These are phyloP conservation scores for Aspergillus egyptiacus DNA, from an alignment of 495 filamentous ascomycete genomes.

Conservation along the genomic window DNA sequence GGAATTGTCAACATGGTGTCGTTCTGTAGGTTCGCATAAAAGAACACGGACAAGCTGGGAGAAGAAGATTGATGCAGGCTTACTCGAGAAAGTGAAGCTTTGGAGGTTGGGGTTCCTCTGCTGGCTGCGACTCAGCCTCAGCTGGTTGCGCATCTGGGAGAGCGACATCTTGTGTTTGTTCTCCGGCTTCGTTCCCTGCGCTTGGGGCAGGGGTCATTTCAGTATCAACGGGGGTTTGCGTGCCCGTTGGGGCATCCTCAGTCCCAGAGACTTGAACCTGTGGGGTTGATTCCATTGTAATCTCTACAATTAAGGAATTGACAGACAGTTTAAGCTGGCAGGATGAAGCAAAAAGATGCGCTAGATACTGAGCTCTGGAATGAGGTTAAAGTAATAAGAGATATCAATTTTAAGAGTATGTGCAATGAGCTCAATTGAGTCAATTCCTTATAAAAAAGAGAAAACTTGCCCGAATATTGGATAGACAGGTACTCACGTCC, in stretches of 20 bases:
- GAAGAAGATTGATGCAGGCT: conserved; percentile 4
- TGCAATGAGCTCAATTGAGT: neutral
- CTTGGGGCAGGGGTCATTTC: conserved; percentile 19
- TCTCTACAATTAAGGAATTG: neutral
- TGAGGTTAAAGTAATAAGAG: too few species aligned
- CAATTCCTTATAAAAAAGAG: neutral
- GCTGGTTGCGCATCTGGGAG: conserved; percentile 21
- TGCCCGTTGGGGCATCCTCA: conserved; percentile 2
- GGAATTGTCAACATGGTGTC: conserved; percentile 6
- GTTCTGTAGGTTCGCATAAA: neutral
- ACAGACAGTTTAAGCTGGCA: too few species aligned
- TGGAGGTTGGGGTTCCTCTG: conserved; percentile 11
- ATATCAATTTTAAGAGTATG: neutral
- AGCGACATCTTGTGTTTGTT: conserved; percentile 16
- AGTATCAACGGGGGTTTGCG: conserved; percentile 18
- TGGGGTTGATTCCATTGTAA: conserved; percentile 22
- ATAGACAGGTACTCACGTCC: too few species aligned
- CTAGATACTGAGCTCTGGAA: too few species aligned
- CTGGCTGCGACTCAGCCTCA: conserved; percentile 16
- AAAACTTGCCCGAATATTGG: too few species aligned
- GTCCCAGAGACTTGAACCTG: conserved; percentile 22
- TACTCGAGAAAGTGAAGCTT: conserved; percentile 34
- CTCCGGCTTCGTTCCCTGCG: conserved; percentile 9
- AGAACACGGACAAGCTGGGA: neutral
- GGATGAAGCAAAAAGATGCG: too few species aligned